Percentiles rank a stretch among this genome's conserved stretches.
Evolutionary conservation across 306 rosid species (phyloP).

Genomic region (Quercus berberidifolia): DNA sequence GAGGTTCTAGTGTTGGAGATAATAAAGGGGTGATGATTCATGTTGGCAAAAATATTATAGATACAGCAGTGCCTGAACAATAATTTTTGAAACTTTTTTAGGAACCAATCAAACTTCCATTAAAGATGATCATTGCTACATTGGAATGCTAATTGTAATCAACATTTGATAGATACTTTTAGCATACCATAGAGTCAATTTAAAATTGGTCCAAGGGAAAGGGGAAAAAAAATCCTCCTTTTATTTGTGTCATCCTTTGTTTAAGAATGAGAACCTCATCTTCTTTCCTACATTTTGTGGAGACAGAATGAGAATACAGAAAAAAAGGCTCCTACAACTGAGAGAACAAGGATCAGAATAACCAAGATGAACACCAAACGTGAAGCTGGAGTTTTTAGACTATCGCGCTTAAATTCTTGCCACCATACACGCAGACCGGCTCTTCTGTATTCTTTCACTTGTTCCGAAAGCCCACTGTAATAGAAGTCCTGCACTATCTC

Average conservation of each 20-base stretch:
- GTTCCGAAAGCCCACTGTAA: constrained; percentile 35
- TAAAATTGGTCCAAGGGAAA: not conserved
- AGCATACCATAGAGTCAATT: not conserved
- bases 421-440: constrained; percentile 4
- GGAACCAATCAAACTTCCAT: too few species aligned
- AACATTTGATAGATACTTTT: not conserved
- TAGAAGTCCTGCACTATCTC: constrained; percentile 17
- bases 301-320: constrained; percentile 25
- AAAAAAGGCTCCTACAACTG: constrained; percentile 26
- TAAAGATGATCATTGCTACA: too few species aligned
- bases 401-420: constrained; percentile 1
- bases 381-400: not conserved
- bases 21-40: too few species aligned
- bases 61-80: too few species aligned
- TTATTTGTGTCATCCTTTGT: not conserved
- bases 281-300: constrained; percentile 1
- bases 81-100: too few species aligned
- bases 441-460: constrained; percentile 11
- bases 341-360: constrained; percentile 24
- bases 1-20: not conserved
- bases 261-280: not conserved
- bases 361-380: constrained; percentile 4
- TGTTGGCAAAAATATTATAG: not conserved
- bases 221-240: not conserved
- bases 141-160: not conserved